Base-by-base conservation (phyloP, 2,329 filamentous ascomycete species). In the Aurifilum marmelostoma region DNA sequence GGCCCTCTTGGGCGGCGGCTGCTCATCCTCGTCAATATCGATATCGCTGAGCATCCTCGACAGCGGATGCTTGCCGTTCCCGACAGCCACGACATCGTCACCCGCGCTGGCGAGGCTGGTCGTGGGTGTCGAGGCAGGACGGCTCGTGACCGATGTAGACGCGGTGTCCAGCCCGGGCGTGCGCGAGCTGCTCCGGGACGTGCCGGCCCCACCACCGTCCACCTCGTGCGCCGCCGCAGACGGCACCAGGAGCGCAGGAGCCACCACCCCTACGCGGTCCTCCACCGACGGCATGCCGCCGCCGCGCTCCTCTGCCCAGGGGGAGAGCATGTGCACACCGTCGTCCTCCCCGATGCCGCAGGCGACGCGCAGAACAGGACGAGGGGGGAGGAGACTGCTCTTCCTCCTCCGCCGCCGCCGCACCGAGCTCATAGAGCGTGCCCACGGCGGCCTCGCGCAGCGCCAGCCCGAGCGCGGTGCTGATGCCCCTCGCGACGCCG, bases 401-500 rank as follows among this genome's bases (percentile, higher is more conserved):
- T n/a, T n/a, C n/a, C n/a, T n/a, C n/a, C n/a, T n/a, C n/a, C n/a
- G n/a, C n/a, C n/a, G n/a, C 32, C 18, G 37, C 56, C 14, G 37
- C 52, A n/a, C 39, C 64, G 11, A 75, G 75, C 16, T 79, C 78
- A 32, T 75, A 75, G 24, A 83, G 71, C 2, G 78, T 78, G 0
- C 80, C 81, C 5, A 79, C 73, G 79, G 80, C 88, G 0, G 90
- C 90, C 71, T 90, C 84, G 9, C 89, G 82, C 16, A 94, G 79
- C 12, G 84, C 81, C 5, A 92, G 74, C 0, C 92, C 92, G 1
- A 94, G 76, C 0, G 88, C 87, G 24, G 93, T 77, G 0, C 91
- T 87, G 1, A 92, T 86, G 32, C 88, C 86, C 11, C 92, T 82
- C 2, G 92, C 87, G 0, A 97, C 92, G 37, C 89, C 92, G 76